Percentiles rank a stretch among this genome's conserved stretches.
These are phyloP conservation scores for Cucurbita maxima DNA, from an alignment of 306 rosid species.

Conservation along the genomic window DNA sequence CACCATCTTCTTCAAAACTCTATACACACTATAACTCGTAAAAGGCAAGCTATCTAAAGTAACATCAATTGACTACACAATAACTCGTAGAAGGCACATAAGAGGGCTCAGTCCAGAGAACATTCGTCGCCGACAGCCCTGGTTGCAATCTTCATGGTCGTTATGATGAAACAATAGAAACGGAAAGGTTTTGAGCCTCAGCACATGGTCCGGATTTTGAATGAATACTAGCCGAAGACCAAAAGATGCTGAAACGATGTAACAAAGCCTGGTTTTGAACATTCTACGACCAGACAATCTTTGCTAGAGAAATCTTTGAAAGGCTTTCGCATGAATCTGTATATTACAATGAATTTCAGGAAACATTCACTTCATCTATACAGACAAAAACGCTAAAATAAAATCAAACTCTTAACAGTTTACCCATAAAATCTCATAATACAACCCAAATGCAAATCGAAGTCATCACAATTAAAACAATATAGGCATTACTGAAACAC, in stretches of 20 bases:
- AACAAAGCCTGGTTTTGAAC: slow-evolving; percentile 32
- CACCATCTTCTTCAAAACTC: slow-evolving; percentile 41
- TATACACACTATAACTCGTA: slow-evolving; percentile 8
- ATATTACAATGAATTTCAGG: slow-evolving; percentile 28
- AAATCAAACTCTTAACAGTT: background rate
- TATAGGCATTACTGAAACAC: background rate
- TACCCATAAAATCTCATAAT: background rate
- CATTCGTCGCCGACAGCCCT: slow-evolving; percentile 20
- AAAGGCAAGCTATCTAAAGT: slow-evolving; percentile 18
- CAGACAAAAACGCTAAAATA: slow-evolving; percentile 6
- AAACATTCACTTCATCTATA: slow-evolving; percentile 36
- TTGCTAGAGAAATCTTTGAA: slow-evolving; percentile 20
- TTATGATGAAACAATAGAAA: slow-evolving; percentile 41
- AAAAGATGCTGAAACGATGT: slow-evolving; percentile 27
- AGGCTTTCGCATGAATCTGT: slow-evolving; percentile 32
- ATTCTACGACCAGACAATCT: slow-evolving; percentile 22
- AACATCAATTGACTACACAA: slow-evolving; percentile 23
- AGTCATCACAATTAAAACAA: background rate
- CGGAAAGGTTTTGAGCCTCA: slow-evolving; percentile 20
- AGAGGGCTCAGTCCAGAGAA: slow-evolving; percentile 29
- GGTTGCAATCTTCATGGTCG: slow-evolving; percentile 26
- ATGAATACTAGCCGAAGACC: slow-evolving; percentile 33
- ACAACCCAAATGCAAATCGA: background rate
- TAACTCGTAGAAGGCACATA: slow-evolving; percentile 12
- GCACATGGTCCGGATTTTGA: background rate